Evolutionary conservation across 2,329 filamentous ascomycete species (phyloP), one percentile per base, ranked within the genome.

Genomic region (Pseudogymnoascus sp.): DNA sequence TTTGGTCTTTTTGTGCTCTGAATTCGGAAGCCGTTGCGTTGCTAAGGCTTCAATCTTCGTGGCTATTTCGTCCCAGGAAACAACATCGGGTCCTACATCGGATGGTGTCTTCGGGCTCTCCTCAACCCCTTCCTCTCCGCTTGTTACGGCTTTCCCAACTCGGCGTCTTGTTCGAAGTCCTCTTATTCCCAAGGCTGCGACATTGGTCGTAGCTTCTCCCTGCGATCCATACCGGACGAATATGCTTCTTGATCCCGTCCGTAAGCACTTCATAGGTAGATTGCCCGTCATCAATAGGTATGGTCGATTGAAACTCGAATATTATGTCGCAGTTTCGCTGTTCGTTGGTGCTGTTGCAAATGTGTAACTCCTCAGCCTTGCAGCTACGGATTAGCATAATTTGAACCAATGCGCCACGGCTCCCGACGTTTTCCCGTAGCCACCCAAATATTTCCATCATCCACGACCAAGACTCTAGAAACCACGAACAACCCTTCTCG

Each of bases 41-140:
- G 35, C 47, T 54, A 54, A 33, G 47, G 35, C 57, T 58, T 37
- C 57, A 16, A 58, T 58, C 35, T 58, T 58, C 37, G 35, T 9
- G 12, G 33, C 35, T 38, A 58, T 58, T 35, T 58, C 57, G 35
- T 58, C 57, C 57, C 57, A 58, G 35, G 57, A 58, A 18, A 58
- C 35, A 58, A 39, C 25, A 9, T 58, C 57, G 12, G 33, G 33
- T 38, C 33, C 57, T 38, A 39, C 14, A 30, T 58, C 37, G 9
- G 57, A 14, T 30, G 12, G 14, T 30, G 7, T 25, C 20, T 37
- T 38, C 12, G 33, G 25, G 20, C 11, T 58, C 14, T 22, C 20
- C 18, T 18, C 57, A 25, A 38, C 2, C 33, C 4, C 37, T 25
- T 58, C 57, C 18, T 38, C 35, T 25, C 18, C 25, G 12, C 8